Base-by-base conservation (phyloP, 1,139 yeast species). In the Taiozyma sp. region DNA sequence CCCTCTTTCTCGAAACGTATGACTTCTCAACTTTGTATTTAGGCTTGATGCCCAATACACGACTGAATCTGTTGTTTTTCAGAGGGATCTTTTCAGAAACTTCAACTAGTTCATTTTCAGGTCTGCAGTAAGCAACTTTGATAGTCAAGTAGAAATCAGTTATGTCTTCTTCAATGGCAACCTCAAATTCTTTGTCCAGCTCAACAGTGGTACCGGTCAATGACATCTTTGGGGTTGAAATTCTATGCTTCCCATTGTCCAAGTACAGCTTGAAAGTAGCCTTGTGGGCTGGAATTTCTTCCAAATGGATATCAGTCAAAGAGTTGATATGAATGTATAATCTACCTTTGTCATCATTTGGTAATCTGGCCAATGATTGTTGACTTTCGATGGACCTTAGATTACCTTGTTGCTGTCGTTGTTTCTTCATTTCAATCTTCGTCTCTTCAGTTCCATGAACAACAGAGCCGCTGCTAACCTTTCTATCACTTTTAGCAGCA, bases 241-340 rank as follows among this genome's bases (percentile, higher is more conserved):
- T 81, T 52, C 93, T 82, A 63, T 93, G 97, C 41, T 85, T 82
- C 3, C 97, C 97, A 66, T 93, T 93, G 66, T 93, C 98, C 58
- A 93, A 73, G 9, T 89, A 82, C 44, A 90, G 63, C 45, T 82
- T 79, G 67, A 88, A 83, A 49, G 77, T 76, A 2, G 91, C 91
- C 40, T 80, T 72, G 53, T 83, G 83, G 6, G 66, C 63, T 22
- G 68, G 68, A 50, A 82, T 67, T 47, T 81, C 79, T 1, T 90
- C 87, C 50, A 90, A 68, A 10, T 70, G 70, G 42, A 90, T 65
- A 45, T 79, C 79, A 53, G 76, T 74, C 49, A 89, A 66, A 0
- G 83, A 81, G 50, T 83, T 72, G 26, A 90, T 75, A 50, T 84
- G 74, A 45, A 90, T 73, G 68, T 88, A 90, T 32, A 90, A 68